These are phyloP conservation scores for Dujonia santamariae DNA, from an alignment of 1,139 yeast species.

Conservation along the genomic window DNA sequence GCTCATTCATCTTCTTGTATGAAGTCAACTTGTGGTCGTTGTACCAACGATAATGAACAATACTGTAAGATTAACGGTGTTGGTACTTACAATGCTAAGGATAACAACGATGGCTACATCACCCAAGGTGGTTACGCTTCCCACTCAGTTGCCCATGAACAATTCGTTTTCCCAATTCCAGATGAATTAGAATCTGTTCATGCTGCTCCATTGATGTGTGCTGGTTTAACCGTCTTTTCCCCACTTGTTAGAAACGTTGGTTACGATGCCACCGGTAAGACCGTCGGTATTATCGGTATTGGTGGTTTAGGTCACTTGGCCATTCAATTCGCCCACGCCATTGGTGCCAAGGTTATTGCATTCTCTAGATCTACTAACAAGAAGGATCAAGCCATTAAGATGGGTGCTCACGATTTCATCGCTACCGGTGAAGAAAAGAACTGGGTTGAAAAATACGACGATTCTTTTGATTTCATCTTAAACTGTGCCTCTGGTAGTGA, in stretches of 20 bases:
- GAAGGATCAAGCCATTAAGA: slow-evolving; percentile 31
- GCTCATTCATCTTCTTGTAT: slow-evolving; percentile 50
- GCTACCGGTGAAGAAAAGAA: slow-evolving; percentile 37
- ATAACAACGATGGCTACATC: slow-evolving; percentile 30
- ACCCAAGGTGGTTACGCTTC: slow-evolving; percentile 64
- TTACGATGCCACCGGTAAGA: slow-evolving; percentile 28
- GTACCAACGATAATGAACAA: slow-evolving; percentile 45
- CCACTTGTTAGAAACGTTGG: slow-evolving; percentile 45
- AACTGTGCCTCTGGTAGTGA: slow-evolving; percentile 46
- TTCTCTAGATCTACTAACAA: slow-evolving; percentile 36
- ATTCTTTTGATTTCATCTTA: slow-evolving; percentile 45
- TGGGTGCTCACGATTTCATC: slow-evolving; percentile 40
- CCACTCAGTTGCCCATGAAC: slow-evolving; percentile 51
- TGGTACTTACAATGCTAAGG: slow-evolving; percentile 44
- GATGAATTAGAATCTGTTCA: slow-evolving; percentile 41
- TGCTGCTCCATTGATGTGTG: slow-evolving; percentile 68
- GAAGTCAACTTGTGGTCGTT: slow-evolving; percentile 39
- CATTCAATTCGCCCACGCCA: slow-evolving; percentile 36
- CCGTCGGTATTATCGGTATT: slow-evolving; percentile 48
- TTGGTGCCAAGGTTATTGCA: slow-evolving; percentile 41
- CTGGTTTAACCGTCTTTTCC: slow-evolving; percentile 61
- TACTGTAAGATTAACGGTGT: slow-evolving; percentile 42
- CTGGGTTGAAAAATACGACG: slow-evolving; percentile 28
- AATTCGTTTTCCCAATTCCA: slow-evolving; percentile 56
- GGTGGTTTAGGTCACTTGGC: slow-evolving; percentile 48